Base-by-base conservation (phyloP, 2,329 filamentous ascomycete species). In the Fusarium setosum region DNA sequence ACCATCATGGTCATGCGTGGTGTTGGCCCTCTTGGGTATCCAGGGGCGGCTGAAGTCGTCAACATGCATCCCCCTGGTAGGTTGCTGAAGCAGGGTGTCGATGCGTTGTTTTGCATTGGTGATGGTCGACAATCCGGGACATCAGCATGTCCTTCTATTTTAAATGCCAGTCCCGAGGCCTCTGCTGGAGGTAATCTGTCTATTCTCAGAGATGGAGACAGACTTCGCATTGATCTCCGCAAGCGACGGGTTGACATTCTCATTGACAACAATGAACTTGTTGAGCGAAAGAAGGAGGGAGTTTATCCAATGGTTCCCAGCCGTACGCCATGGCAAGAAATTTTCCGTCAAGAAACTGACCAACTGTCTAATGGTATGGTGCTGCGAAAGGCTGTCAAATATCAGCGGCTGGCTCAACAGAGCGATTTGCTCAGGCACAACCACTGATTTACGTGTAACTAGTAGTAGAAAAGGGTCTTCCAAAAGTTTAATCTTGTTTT, bases 51-150 rank as follows among this genome's bases (percentile, higher is more conserved):
- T 4, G 82, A 85, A 63, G 82, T 84, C 18, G 82, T 85, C 56
- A 84, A 85, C 70, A 84, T 84, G 81, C 81, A 82, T 50, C 79
- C 82, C 23, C 82, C 82, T 2, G 76, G 74, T 23, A 74, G 77
- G 50, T 75, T 84, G 5, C 66, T 84, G 40, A 78, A 77, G 61
- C 70, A 82, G 68, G 81, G 84, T 49, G 72, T 85, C 59, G 70
- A 77, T 63, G 76, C 82, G 42, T 72, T 86, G 45, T 80, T 81
- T 8, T 85, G 82, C 56, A 83, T 87, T 58, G 84, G 84, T 7
- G 84, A 87, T 66, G 84, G 84, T 1, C 75, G 84, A 44, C 84
- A 86, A 68, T 85, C 82, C 8, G 84, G 84, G 29, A 87, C 84
- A 4, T 86, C 84, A 4, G 83, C 81, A 1, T 84, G 81, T 4